phyloP scores from a whole-genome alignment of 176 grass and related monocot species.

The Guadua angustifolia region DNA sequence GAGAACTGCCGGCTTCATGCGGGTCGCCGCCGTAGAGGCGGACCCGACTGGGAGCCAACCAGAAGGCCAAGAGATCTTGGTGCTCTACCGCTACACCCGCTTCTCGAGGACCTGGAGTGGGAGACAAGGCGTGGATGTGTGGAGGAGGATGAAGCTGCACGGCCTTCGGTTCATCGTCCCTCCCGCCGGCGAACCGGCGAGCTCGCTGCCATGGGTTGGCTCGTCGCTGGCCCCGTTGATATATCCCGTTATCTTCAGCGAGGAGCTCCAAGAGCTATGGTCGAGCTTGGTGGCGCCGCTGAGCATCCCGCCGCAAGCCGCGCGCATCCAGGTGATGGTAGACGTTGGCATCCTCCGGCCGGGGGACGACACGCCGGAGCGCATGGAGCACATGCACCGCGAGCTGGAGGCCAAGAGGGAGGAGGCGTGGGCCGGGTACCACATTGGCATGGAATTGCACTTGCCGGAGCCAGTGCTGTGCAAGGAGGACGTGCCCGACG shows the following conservation, averaged over 20 bases:
- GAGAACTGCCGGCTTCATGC: slow-evolving; percentile 29
- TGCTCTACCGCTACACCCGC: slow-evolving; percentile 42
- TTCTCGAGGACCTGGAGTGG: background rate
- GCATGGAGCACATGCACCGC: slow-evolving; percentile 13
- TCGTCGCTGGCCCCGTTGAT: slow-evolving; percentile 14
- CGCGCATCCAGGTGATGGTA: background rate
- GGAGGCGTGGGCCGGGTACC: background rate
- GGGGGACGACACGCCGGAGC: background rate
- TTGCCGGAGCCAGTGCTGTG: slow-evolving; percentile 29
- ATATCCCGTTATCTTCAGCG: background rate
- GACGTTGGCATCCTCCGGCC: slow-evolving; percentile 37
- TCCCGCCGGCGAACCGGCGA: background rate
- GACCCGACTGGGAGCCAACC: background rate
- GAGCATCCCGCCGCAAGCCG: background rate
- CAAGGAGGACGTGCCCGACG: background rate
- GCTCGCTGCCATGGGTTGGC: slow-evolving; percentile 11
- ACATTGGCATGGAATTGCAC: slow-evolving; percentile 10
- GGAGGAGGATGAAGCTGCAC: background rate
- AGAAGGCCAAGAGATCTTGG: background rate
- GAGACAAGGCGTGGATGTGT: background rate
- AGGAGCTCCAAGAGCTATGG: slow-evolving; percentile 1
- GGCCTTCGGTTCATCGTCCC: background rate
- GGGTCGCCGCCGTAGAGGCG: background rate
- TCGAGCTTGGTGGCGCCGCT: background rate
- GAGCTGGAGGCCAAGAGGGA: background rate